phyloP scores from a whole-genome alignment of 139 green algal genomes.

The Tetradesmus obliquus region DNA sequence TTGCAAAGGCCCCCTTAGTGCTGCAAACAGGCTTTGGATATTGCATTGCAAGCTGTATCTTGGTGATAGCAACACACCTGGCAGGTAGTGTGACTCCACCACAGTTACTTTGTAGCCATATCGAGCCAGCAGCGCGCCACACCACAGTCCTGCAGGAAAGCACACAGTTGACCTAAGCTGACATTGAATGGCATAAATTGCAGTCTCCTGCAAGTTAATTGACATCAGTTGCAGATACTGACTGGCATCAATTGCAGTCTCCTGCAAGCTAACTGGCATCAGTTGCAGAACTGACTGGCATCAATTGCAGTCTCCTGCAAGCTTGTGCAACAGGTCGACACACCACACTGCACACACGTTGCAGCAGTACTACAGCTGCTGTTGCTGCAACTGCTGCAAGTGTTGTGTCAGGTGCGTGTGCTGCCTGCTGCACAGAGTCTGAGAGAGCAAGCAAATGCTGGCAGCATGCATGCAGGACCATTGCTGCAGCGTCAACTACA shows the following conservation, averaged over 20 bases:
- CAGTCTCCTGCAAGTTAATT: neutral
- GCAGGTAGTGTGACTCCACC: conserved; percentile 82
- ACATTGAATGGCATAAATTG: neutral
- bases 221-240: no score
- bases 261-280: neutral
- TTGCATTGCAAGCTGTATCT: no score
- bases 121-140: conserved; percentile 75
- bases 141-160: conserved; percentile 78
- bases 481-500: no score
- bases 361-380: no score
- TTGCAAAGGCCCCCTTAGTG: no score
- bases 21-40: no score
- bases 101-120: conserved; percentile 84
- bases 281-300: neutral
- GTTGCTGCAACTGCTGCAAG: no score
- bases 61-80: conserved; percentile 59
- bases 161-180: neutral
- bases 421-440: no score
- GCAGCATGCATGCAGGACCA: no score
- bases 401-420: no score
- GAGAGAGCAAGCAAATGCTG: no score
- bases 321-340: neutral
- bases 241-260: neutral
- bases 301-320: neutral
- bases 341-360: no score